Evolutionary conservation across 306 rosid species (phyloP).

Genomic region (Dalbergia cochinchinensis): DNA sequence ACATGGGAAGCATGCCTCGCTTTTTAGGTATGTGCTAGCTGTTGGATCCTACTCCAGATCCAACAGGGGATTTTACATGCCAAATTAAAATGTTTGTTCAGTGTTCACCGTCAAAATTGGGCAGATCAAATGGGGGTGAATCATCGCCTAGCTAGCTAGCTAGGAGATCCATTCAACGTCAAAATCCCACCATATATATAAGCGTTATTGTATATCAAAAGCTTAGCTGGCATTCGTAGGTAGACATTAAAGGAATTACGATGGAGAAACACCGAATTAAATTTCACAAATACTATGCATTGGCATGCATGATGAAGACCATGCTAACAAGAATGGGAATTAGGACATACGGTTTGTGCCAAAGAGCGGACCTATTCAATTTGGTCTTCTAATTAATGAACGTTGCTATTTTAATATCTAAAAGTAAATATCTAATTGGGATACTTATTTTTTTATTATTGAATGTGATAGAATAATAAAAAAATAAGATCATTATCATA

Average conservation of each 20-base stretch:
- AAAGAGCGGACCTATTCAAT: not conserved
- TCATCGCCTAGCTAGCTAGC: no score
- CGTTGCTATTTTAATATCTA: no score
- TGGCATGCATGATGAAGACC: not conserved
- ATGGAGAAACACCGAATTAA: not conserved
- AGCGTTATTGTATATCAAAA: not conserved
- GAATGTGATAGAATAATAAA: no score
- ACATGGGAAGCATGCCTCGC: conserved; percentile 37
- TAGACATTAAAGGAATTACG: not conserved
- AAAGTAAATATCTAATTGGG: no score
- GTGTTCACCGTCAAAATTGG: not conserved
- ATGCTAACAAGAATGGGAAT: not conserved
- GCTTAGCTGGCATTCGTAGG: conserved; percentile 8
- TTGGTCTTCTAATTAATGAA: no score
- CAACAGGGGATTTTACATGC: conserved; percentile 23
- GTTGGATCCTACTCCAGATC: no score
- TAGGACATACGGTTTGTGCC: not conserved
- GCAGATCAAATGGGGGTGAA: no score
- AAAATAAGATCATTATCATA: no score
- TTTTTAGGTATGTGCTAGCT: conserved; percentile 33
- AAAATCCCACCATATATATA: not conserved
- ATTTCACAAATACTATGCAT: not conserved
- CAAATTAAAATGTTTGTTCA: not conserved
- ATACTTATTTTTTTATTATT: no score
- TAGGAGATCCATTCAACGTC: no score